Evolutionary conservation across 2,329 filamentous ascomycete species (phyloP), one percentile per base, ranked within the genome.

Genomic region (Coniochaeta sp.): DNA sequence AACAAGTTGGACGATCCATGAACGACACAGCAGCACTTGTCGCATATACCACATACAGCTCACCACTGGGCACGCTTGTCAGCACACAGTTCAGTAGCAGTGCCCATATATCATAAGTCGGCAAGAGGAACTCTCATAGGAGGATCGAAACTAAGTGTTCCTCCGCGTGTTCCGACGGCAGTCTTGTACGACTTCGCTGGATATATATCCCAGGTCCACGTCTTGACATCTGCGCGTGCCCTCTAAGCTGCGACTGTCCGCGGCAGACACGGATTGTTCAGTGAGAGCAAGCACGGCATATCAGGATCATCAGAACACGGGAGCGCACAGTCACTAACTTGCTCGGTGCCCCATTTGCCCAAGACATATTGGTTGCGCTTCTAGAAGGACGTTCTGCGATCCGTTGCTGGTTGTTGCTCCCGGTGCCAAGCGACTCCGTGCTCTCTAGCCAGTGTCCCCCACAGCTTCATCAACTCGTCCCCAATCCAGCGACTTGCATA

Each of bases 401-500:
- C 54, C 3, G n/a, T 36, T 12, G 54, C 32, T 36, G 30, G 54
- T 38, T 12, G 17, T 56, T 38, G 50, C 44, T 22, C 36, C 30
- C 12, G 34, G 24, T 38, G 58, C 52, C 58, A 38, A 59, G 24
- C 47, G 54, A 60, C 61, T 61, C 59, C 59, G 59, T 58, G 57
- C 60, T 57, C 58, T 59, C 58, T 44, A 50, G 52, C 63, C 57
- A 55, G 55, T 57, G 16, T 56, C 30, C 54, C 54, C 66, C 65
- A 67, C 65, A 69, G 66, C 64, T 65, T 67, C 66, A 67, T 67
- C 66, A 67, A 24, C n/a, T 47, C 70, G 72, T 67, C 73, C 76
- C 73, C 66, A 75, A 78, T 71, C 67, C 68, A 75, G 74, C 73
- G 68, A 75, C 75, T 68, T 79, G 77, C 77, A 79, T 77, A 72